Evolutionary conservation across 139 green algal species (phyloP).

Genomic region (Gonium pectorale): DNA sequence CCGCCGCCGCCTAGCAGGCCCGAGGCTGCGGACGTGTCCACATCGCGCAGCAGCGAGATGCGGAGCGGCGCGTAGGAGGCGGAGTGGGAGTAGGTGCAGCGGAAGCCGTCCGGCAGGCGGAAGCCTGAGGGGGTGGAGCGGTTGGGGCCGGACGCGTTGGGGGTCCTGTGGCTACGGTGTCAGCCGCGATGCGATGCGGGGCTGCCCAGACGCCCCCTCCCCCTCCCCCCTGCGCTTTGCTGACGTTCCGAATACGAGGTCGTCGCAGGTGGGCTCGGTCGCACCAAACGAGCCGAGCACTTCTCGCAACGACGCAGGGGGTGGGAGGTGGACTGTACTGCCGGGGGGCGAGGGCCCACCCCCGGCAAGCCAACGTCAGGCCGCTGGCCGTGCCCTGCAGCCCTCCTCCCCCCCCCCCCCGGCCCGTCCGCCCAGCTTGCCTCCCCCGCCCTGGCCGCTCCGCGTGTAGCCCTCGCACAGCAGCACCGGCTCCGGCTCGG

Average conservation of each 20-base stretch:
- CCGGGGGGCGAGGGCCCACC: no score
- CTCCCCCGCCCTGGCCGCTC: slow-evolving; percentile 47
- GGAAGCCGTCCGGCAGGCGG: slow-evolving; percentile 75
- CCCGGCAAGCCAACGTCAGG: no score
- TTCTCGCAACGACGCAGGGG: no score
- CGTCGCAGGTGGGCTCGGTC: no score
- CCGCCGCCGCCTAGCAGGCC: slow-evolving; percentile 4
- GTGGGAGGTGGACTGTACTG: no score
- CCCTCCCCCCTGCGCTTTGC: no score
- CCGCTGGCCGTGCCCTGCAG: not conserved
- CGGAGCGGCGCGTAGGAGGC: slow-evolving; percentile 51
- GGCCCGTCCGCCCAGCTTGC: not conserved
- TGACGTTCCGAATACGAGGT: no score
- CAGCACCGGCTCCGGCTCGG: slow-evolving; percentile 69
- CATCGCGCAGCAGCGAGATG: slow-evolving; percentile 67
- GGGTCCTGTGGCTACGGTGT: no score
- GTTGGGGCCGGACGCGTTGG: not conserved
- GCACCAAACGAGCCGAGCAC: no score
- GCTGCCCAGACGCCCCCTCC: not conserved
- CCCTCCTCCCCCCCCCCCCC: not conserved
- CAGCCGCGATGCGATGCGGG: no score
- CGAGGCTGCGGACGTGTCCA: slow-evolving; percentile 51
- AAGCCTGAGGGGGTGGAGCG: not conserved
- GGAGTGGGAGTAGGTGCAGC: slow-evolving; percentile 63
- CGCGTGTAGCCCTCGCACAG: slow-evolving; percentile 59